These are phyloP conservation scores for Tilletiaria anomala DNA, from an alignment of 1,284 basidiomycete genomes.

Conservation along the genomic window DNA sequence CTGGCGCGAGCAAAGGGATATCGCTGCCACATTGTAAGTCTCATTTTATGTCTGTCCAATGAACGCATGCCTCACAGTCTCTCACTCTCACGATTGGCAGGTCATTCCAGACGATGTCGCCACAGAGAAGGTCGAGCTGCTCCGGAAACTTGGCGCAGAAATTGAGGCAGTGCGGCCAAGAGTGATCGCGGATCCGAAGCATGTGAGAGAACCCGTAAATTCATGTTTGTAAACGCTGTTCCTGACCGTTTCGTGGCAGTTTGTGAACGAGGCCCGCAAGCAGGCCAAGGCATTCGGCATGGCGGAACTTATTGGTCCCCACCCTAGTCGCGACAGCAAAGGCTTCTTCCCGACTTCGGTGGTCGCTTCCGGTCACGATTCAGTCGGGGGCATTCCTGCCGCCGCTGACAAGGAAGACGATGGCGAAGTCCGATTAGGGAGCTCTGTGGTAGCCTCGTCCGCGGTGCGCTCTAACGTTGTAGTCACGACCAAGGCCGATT, in stretches of 20 bases:
- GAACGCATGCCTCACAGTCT: not conserved
- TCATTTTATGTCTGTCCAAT: conserved; percentile 15
- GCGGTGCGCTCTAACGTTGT: conserved; percentile 17
- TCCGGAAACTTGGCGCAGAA: conserved; percentile 69
- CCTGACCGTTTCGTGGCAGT: conserved; percentile 5
- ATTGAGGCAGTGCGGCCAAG: conserved; percentile 51
- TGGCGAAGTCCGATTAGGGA: no score
- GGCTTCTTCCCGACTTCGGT: no score
- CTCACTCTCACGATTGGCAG: conserved; percentile 38
- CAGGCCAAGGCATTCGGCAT: conserved; percentile 19
- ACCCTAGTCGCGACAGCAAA: conserved; percentile 7
- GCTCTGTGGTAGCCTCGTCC: no score
- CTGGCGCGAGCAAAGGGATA: conserved; percentile 54
- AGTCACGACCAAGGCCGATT: conserved; percentile 9
- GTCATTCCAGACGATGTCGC: conserved; percentile 50
- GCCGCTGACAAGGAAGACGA: no score
- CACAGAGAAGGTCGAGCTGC: conserved; percentile 70
- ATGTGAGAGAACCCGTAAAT: conserved; percentile 9
- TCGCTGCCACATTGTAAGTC: conserved; percentile 43
- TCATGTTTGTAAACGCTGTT: not conserved
- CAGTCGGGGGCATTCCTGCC: no score
- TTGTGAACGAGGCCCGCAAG: conserved; percentile 34
- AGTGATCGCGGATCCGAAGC: conserved; percentile 34
- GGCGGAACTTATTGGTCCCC: conserved; percentile 17
- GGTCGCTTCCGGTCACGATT: no score